A percentile compares a stretch with the other conserved stretches of the same genome.
Evolutionary conservation across 73 alveolate species (phyloP).

Genomic region (Stentor roeselii): DNA sequence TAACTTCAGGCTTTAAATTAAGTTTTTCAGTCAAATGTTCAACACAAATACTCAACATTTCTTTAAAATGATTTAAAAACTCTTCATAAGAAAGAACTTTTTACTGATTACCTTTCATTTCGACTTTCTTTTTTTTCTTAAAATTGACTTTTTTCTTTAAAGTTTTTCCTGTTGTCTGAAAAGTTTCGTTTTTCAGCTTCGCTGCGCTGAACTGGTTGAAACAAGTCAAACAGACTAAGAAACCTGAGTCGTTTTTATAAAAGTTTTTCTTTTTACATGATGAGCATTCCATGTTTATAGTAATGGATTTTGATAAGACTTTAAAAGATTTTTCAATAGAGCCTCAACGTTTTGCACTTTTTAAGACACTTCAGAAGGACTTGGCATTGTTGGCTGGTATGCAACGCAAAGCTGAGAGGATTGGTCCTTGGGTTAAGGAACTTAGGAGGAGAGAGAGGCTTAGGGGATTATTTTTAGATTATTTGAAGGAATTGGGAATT

Average conservation of each 20-base stretch:
- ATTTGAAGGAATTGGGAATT: background rate
- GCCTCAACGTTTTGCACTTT: background rate
- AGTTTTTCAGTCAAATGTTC: too few species aligned
- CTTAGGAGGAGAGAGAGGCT: background rate
- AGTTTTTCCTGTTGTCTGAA: background rate
- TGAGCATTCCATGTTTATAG: conserved; percentile 1
- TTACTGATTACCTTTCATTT: background rate
- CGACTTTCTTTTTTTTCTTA: background rate
- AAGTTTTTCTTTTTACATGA: background rate
- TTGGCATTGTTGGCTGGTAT: background rate
- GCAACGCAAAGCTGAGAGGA: background rate
- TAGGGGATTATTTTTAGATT: background rate
- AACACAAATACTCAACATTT: too few species aligned
- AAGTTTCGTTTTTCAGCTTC: background rate
- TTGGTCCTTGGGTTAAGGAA: background rate
- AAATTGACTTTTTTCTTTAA: background rate
- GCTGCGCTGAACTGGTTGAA: background rate
- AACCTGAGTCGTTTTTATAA: conserved; percentile 1
- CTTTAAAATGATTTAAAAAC: too few species aligned
- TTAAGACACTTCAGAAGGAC: background rate
- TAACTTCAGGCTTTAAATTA: too few species aligned
- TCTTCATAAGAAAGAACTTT: background rate
- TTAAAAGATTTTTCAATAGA: background rate
- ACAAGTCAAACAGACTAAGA: conserved; percentile 3
- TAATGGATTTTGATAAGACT: background rate